A percentile compares a stretch with the other conserved stretches of the same genome.
Evolutionary conservation across 2,329 filamentous ascomycete species (phyloP).

Genomic region (Dryadomyces quercivorus): DNA sequence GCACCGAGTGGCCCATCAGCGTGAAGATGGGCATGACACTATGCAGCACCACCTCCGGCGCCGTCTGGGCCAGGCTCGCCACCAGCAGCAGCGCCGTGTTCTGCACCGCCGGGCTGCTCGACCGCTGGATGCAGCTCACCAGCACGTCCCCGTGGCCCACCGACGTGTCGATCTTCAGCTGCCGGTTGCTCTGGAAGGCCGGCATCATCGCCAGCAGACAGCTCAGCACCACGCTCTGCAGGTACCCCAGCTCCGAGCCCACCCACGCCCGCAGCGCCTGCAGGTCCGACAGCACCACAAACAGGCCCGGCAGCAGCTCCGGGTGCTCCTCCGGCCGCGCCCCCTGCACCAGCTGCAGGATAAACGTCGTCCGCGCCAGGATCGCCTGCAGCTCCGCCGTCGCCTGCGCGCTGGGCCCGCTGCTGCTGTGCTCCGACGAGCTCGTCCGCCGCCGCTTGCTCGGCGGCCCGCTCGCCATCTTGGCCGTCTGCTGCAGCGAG

Average conservation of each 20-base stretch:
- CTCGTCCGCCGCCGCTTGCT: slow-evolving; percentile 73
- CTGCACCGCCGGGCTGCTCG: slow-evolving; percentile 84
- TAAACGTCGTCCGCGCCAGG: slow-evolving; percentile 69
- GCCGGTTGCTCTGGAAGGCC: slow-evolving; percentile 50
- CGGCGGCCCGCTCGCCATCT: slow-evolving; percentile 59
- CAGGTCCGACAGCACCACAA: slow-evolving; percentile 74
- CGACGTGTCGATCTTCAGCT: slow-evolving; percentile 59
- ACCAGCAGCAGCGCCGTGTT: slow-evolving; percentile 83
- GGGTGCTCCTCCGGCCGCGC: slow-evolving; percentile 65
- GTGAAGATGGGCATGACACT: slow-evolving; percentile 99
- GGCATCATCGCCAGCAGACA: slow-evolving; percentile 78
- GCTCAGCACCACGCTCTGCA: slow-evolving; percentile 73
- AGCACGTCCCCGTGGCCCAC: slow-evolving; percentile 80
- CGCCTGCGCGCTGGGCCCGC: no score
- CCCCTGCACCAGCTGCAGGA: slow-evolving; percentile 76
- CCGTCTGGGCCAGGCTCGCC: slow-evolving; percentile 72
- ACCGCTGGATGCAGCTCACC: slow-evolving; percentile 87
- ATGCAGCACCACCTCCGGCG: slow-evolving; percentile 84
- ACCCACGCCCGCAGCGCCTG: slow-evolving; percentile 73
- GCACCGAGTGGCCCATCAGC: slow-evolving; percentile 85
- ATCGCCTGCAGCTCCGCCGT: slow-evolving; percentile 49
- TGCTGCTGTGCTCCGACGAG: slow-evolving; percentile 30
- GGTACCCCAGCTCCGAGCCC: slow-evolving; percentile 77
- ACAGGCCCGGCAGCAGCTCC: slow-evolving; percentile 65
- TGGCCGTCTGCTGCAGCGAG: slow-evolving; percentile 59